Evolutionary conservation across 2,329 filamentous ascomycete species (phyloP), one percentile per base, ranked within the genome.

Genomic region (Fusarium pseudocircinatum): DNA sequence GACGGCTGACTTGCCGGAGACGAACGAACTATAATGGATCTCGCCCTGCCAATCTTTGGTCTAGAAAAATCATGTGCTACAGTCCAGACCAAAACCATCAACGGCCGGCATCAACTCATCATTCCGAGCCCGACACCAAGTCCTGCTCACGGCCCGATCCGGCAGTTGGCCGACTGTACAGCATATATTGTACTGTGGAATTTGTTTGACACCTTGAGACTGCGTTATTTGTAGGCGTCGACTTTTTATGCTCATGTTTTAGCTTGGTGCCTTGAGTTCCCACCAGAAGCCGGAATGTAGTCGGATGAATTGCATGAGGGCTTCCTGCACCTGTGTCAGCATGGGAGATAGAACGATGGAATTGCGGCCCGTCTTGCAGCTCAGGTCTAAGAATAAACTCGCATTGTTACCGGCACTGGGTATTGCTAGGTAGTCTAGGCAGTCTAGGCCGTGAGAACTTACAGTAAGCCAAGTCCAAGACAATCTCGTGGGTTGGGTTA

Each of bases 351-450:
- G 24, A 46, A 43, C 49, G 28, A 71, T 67, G 72, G 72, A 59
- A 73, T 37, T 43, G 57, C 72, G 64, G 69, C 70, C 66, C 70
- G 66, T 60, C 61, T 54, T 61, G 70, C 58, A 74, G 61, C 47
- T 50, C 49, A 46, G 39, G 28, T 44, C 63, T 63, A 67, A 67
- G 53, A 73, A 67, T 67, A 70, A 71, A 70, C 66, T 63, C 42
- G 26, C 53, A 42, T 59, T 42, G 52, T 67, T 52, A 36, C 57
- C 56, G 58, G 53, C 47, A 72, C 59, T 57, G 42, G 16, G 24
- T 63, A 54, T 39, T 40, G n/a, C 49, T 52, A 26, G 30, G 47
- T 24, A 24, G 43, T 44, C 49, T 57, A 58, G 49, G 40, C 43
- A 49, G 42, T 43, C 49, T 53, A 54, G 44, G 40, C 57, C 24